Percentiles rank a stretch among this genome's conserved stretches.
phyloP scores from a whole-genome alignment of 441 rosid species.

The Eugenia klotzschiana region DNA sequence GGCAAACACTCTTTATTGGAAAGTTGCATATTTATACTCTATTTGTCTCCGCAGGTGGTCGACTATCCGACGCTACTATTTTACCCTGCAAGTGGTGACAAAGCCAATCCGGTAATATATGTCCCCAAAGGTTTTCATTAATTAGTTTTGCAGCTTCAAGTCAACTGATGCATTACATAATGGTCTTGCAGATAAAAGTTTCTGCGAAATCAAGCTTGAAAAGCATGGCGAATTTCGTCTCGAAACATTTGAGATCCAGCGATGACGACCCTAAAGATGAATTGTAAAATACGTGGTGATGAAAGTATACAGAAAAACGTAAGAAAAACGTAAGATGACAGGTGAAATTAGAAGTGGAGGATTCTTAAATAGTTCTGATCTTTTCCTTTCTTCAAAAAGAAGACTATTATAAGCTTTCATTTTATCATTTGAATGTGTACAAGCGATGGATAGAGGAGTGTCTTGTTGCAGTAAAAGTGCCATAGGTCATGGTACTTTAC shows the following conservation, averaged over 20 bases:
- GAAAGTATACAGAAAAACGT: neutral
- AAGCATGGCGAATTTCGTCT: slow-evolving; percentile 49
- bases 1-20: neutral
- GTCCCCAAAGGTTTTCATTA: neutral
- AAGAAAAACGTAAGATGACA: too few relatives aligned
- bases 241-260: slow-evolving; percentile 34
- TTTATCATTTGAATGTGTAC: neutral
- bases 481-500: neutral
- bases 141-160: neutral
- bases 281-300: slow-evolving; percentile 20
- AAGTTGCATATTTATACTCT: neutral
- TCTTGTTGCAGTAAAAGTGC: neutral
- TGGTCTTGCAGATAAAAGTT: slow-evolving; percentile 44
- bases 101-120: slow-evolving; percentile 55
- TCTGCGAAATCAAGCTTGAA: slow-evolving; percentile 42
- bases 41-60: slow-evolving; percentile 29
- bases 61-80: slow-evolving; percentile 65
- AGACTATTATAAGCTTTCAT: neutral
- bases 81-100: slow-evolving; percentile 46
- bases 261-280: slow-evolving; percentile 48
- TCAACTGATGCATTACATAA: neutral
- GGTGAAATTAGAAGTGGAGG: neutral
- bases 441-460: neutral
- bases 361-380: neutral
- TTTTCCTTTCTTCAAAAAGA: neutral